Evolutionary conservation across 2,329 filamentous ascomycete species (phyloP).

Genomic region (Rhynchosporium graminicola): DNA sequence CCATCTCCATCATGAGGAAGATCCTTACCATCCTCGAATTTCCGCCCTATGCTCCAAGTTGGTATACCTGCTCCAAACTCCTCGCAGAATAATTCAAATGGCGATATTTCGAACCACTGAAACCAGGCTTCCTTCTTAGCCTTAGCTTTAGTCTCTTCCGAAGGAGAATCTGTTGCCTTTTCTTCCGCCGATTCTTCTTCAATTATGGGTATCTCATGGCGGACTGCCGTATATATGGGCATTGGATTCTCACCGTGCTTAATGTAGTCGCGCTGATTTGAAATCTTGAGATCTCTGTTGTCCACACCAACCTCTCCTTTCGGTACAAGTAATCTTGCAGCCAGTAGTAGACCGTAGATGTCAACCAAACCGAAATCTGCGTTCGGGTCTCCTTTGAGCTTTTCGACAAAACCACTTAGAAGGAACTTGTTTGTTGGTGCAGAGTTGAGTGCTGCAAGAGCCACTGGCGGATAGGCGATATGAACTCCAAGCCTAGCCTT

Average conservation of each 20-base stretch:
- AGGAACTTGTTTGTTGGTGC: conserved; percentile 93
- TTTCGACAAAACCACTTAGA: conserved; percentile 85
- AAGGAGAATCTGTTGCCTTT: conserved; percentile 40
- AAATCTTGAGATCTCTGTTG: conserved; percentile 83
- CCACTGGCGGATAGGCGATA: conserved; percentile 87
- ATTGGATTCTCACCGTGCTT: conserved; percentile 79
- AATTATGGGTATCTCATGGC: conserved; percentile 85
- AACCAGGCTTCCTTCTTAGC: conserved; percentile 79
- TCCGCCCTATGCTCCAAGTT: conserved; percentile 87
- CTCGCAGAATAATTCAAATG: conserved; percentile 94
- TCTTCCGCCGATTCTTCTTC: conserved; percentile 46
- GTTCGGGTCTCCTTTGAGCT: conserved; percentile 77
- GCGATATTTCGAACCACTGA: conserved; percentile 96
- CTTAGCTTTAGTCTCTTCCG: conserved; percentile 53
- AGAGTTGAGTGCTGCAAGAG: conserved; percentile 77
- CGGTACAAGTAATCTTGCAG: conserved; percentile 81
- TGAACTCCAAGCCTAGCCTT: conserved; percentile 84
- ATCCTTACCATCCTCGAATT: conserved; percentile 72
- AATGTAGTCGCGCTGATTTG: conserved; percentile 77
- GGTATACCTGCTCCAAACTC: conserved; percentile 90
- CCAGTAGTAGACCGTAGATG: conserved; percentile 84
- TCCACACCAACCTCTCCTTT: conserved; percentile 79
- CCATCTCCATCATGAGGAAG: conserved; percentile 65
- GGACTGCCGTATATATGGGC: conserved; percentile 93
- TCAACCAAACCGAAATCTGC: conserved; percentile 91